Evolutionary conservation across 2,329 filamentous ascomycete species (phyloP), one percentile per base, ranked within the genome.

Genomic region (Colletotrichum navitas): DNA sequence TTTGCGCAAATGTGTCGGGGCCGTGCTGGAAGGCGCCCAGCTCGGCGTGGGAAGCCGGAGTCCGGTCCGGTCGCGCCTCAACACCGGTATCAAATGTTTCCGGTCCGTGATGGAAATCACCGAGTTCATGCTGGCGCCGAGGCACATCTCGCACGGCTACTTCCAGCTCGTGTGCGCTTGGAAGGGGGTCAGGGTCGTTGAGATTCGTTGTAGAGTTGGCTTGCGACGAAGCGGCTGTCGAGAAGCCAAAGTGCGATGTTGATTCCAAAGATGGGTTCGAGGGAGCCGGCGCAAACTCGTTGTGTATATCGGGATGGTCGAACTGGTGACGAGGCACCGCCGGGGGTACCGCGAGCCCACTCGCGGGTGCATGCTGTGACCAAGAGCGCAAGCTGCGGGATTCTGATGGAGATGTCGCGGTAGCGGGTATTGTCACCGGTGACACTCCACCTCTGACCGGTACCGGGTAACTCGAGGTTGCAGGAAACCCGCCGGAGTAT

Each of bases 21-120:
- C 69, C 69, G 29, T 71, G 69, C 39, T 71, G 69, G 32, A 68
- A 71, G 8, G 69, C 69, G 18, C 69, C 60, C 45, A 71, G 39
- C 59, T 71, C 69, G 26, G 66, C 69, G 32, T 59, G 43, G 26
- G 69, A 65, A 3, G 45, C 60, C 8, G 59, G 54, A 18, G 32
- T 39, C 7, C 14, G 45, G 11, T n/a, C 55, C 36, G 51, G 51
- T 14, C 21, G 36, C 21, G 39, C 12, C 36, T 49, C 43, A 36
- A 8, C 26, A 24, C 41, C 34, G 24, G 54, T 54, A 41, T 59
- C 26, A 10, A 63, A 69, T 5, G 41, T 55, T n/a, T 49, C 56
- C 11, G 69, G 69, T 10, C 69, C 69, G n/a, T 71, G 69, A 39
- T 68, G 69, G 8, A 71, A 71, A 7, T 67, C 55, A 14, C 69